Base-by-base conservation (phyloP, 805 yeast species). In the Cyberlindnera meyerae region DNA sequence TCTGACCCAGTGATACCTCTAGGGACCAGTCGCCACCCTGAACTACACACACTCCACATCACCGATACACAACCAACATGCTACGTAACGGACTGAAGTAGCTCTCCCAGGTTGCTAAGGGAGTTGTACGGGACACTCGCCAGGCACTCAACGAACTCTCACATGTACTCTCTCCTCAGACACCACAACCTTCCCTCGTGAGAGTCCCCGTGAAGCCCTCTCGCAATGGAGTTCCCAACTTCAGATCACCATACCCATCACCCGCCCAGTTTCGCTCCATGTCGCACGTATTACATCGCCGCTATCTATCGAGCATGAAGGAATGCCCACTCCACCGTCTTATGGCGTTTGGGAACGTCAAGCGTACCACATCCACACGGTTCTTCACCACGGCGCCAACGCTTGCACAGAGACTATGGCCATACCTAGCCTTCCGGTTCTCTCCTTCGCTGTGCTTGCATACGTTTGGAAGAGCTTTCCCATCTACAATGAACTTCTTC, bases 131-230 rank as follows among this genome's bases (percentile, higher is more conserved):
- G 44, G 71, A 69, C 38, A 58, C 70, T 40, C 66, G 69, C 40
- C 66, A 67, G 51, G 65, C 68, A 20, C 60, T 74, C 18, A 70
- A 71, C 44, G 78, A 74, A 40, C 58, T 74, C 20, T 44, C 52
- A n/a, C 51, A 51, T 22, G 52, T 55, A 26, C 55, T 55, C 15
- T 45, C 45, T 11, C 61, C 53, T 3, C 64, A 61, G 27, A 58
- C 65, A 3, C 67, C 65, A 3, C 67, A 65, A 29, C 61, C 60
- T 3, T 50, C 53, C 3, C 47, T 64, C 3, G 66, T 60, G 15
- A 43, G 63, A 14, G 63, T 68, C 5, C 75, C 77, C 4, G 71
- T 66, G 4, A 58, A 65, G 33, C 9, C 22, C 9, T 33, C 31
- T 12, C 27, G 38, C 40, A 27, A 36, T 33, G 24, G 38, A 44